A percentile compares a stretch with the other conserved stretches of the same genome.
phyloP scores from a whole-genome alignment of 2,329 filamentous ascomycete species.

The Blastomyces silverae region DNA sequence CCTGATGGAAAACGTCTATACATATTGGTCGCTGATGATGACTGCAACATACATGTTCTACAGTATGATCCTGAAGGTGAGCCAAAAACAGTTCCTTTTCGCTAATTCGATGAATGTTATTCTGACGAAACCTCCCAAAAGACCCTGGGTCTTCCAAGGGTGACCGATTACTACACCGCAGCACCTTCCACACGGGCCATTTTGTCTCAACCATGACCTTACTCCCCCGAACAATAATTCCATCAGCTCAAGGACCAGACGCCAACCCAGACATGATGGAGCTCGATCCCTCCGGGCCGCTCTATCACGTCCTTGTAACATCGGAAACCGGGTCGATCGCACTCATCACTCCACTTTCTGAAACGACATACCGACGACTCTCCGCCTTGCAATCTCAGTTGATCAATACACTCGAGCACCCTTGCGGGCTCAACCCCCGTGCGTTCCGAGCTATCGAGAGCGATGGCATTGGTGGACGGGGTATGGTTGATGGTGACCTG shows the following conservation, averaged over 20 bases:
- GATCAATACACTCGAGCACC: slow-evolving; percentile 64
- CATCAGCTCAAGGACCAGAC: slow-evolving; percentile 39
- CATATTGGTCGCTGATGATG: slow-evolving; percentile 74
- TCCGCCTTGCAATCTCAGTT: slow-evolving; percentile 75
- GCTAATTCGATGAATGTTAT: slow-evolving; percentile 4
- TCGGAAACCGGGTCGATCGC: slow-evolving; percentile 69
- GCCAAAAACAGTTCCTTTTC: slow-evolving; percentile 34
- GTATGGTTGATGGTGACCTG: slow-evolving; percentile 71
- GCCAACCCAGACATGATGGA: slow-evolving; percentile 37
- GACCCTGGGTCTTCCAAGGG: slow-evolving; percentile 91
- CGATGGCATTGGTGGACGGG: slow-evolving; percentile 49
- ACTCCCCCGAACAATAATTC: slow-evolving; percentile 56
- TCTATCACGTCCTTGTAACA: slow-evolving; percentile 59
- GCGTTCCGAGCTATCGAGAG: slow-evolving; percentile 60
- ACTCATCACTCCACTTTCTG: slow-evolving; percentile 68
- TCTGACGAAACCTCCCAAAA: slow-evolving; percentile 33
- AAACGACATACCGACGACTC: slow-evolving; percentile 75
- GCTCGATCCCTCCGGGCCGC: slow-evolving; percentile 19
- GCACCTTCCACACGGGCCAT: slow-evolving; percentile 81
- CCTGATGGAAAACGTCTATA: slow-evolving; percentile 77
- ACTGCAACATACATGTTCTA: slow-evolving; percentile 79
- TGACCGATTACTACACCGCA: slow-evolving; percentile 75
- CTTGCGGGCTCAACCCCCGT: slow-evolving; percentile 75
- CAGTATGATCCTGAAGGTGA: slow-evolving; percentile 92
- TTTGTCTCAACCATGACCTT: slow-evolving; percentile 67